Evolutionary conservation across 768 basidiomycete species (phyloP).

Genomic region (Omphalotus guepiniiformis): DNA sequence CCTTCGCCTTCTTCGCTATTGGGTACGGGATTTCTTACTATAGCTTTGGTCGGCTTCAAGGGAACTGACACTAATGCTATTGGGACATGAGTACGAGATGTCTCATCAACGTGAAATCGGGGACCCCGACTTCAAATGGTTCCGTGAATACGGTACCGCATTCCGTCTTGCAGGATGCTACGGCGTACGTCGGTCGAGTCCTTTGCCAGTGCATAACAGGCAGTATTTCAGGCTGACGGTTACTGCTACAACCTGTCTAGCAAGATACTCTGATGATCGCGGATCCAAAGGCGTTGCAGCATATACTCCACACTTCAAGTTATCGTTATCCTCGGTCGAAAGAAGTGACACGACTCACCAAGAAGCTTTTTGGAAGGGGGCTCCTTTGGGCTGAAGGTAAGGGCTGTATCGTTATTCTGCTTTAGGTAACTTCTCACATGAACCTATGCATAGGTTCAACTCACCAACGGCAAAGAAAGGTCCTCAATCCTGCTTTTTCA

Average conservation of each 20-base stretch:
- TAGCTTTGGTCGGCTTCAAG: background rate
- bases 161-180: constrained; percentile 1
- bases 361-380: constrained; percentile 21
- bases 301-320: constrained; percentile 27
- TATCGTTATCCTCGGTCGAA: constrained; percentile 25
- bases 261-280: constrained; percentile 20
- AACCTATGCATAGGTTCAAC: constrained; percentile 12
- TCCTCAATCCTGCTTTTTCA: constrained; percentile 31
- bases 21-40: background rate
- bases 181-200: background rate
- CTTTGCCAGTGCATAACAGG: background rate
- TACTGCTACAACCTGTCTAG: background rate
- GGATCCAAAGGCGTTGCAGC: constrained; percentile 29
- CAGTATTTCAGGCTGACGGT: background rate
- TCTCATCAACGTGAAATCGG: constrained; percentile 1
- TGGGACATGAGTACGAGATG: constrained; percentile 5
- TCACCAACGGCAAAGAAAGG: constrained; percentile 27
- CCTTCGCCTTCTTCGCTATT: background rate
- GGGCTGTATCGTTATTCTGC: constrained; percentile 15
- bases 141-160: background rate
- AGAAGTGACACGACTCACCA: constrained; percentile 14
- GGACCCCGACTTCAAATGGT: constrained; percentile 1
- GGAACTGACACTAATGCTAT: background rate
- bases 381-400: constrained; percentile 26
- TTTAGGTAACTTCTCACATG: constrained; percentile 15